Base-by-base conservation (phyloP, 2,329 filamentous ascomycete genomes). In the Lojkania enalia region DNA sequence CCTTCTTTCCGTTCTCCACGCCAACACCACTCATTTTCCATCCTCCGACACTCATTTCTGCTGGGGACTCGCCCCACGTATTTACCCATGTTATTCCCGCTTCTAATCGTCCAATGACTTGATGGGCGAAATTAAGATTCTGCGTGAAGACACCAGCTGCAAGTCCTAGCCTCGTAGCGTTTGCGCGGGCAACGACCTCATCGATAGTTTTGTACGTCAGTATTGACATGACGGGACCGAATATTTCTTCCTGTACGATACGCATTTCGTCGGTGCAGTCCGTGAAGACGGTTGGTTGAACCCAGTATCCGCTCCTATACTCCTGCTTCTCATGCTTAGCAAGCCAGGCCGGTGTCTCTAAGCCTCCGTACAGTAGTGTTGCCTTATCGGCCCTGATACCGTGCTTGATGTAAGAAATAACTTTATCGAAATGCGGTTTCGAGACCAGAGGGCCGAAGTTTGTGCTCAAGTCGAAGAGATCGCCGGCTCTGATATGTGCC, bases 31-130 rank as follows among this genome's bases (percentile, higher is more conserved):
- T 95, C 78, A 87, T 80, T 76, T 95, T 95, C 90, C 90, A 95
- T 0, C 90, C 90, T 7, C 90, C 90, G 0, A 95, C 90, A 2
- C 87, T 86, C 90, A 95, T 95, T 75, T 95, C 90, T 0, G 90
- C 88, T 0, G 90, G 90, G 37, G 81, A 86, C 74, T 95, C 90
- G n/a, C 90, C 90, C 90, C 90, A 95, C 0, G 88, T 90, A 68
- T 95, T 95, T 40, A 95, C 79, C 90, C 90, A 95, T 1, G 88
- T 95, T 61, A 95, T 95, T 23, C 90, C 90, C 0, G 89, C 89
- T 63, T 95, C 80, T 4, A 95, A 74, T 60, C 82, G 78, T 18
- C 80, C 78, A 31, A 92, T 77, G 1, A 92, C 80, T 32, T 80
- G 75, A 61, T 95, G 88, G 43, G 87, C 90, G 36, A 79, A 64